Conservation (phyloP, 305 asterid species). For the Fraxinus sp. region DNA sequence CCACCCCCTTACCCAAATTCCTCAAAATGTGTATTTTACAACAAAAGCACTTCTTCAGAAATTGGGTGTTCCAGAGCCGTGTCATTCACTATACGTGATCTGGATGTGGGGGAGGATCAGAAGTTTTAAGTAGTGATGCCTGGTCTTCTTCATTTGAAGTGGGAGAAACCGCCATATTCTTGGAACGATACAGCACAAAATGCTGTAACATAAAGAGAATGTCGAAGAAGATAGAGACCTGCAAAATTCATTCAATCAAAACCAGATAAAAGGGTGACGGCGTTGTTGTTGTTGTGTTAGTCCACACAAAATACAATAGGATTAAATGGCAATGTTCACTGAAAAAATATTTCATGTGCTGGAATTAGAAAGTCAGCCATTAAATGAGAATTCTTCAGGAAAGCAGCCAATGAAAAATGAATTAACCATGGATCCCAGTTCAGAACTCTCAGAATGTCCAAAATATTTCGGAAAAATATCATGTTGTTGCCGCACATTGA, state of each 20-base stretch:
- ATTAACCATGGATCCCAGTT: background rate
- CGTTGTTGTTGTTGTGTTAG: background rate
- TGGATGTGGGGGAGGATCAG: background rate
- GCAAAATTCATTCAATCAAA: slow-evolving; percentile 19
- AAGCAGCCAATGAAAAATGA: background rate
- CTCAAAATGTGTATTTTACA: background rate
- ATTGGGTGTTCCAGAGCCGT: background rate
- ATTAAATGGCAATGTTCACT: background rate
- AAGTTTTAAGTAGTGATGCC: slow-evolving; percentile 33
- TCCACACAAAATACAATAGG: background rate
- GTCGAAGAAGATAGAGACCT: slow-evolving; percentile 48
- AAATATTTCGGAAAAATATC: background rate
- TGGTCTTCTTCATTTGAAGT: slow-evolving; percentile 28
- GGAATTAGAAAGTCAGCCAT: background rate
- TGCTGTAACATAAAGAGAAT: slow-evolving; percentile 47
- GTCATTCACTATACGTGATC: slow-evolving; percentile 11
- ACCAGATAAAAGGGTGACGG: background rate
- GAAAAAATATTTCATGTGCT: background rate
- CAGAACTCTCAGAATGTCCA: background rate
- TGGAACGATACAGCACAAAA: slow-evolving; percentile 39
- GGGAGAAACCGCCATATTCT: slow-evolving; percentile 14
- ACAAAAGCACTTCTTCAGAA: background rate
- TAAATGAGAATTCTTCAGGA: background rate
- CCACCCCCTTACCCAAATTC: background rate
- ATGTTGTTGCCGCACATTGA: background rate